Conservation (phyloP, 2,329 filamentous ascomycete species). For the Colletotrichum salicis region DNA sequence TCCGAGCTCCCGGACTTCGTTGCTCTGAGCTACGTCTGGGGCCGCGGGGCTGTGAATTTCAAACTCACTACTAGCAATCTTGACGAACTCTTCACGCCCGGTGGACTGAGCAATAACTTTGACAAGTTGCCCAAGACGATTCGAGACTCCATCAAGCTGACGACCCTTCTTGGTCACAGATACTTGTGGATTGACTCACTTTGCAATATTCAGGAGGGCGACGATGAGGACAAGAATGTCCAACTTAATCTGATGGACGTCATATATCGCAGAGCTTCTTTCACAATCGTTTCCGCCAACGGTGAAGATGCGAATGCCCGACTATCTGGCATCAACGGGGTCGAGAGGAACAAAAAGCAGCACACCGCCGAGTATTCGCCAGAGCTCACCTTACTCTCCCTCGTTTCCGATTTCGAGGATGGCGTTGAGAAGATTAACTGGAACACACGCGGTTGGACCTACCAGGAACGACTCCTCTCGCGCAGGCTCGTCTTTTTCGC, state of each 20-base stretch:
- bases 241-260: not conserved
- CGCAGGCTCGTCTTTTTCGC: not conserved
- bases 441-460: not conserved
- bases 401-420: not conserved
- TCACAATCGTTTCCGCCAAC: not conserved
- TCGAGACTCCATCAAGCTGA: not conserved
- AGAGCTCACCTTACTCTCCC: not conserved
- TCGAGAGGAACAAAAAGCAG: not conserved
- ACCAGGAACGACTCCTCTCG: not conserved
- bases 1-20: not conserved
- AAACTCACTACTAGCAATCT: not conserved
- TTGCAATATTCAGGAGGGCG: not conserved
- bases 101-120: not conserved
- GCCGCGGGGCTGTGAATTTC: not conserved
- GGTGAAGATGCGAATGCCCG: not conserved
- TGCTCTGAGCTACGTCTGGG: not conserved
- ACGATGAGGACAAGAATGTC: not conserved
- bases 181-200: not conserved
- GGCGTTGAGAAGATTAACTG: not conserved
- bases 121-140: not conserved
- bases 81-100: not conserved
- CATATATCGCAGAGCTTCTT: not conserved
- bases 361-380: not conserved
- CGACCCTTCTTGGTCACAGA: not conserved
- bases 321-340: not conserved